These are phyloP conservation scores for Botryobasidium botryosum DNA, from an alignment of 768 basidiomycete genomes.

Conservation along the genomic window DNA sequence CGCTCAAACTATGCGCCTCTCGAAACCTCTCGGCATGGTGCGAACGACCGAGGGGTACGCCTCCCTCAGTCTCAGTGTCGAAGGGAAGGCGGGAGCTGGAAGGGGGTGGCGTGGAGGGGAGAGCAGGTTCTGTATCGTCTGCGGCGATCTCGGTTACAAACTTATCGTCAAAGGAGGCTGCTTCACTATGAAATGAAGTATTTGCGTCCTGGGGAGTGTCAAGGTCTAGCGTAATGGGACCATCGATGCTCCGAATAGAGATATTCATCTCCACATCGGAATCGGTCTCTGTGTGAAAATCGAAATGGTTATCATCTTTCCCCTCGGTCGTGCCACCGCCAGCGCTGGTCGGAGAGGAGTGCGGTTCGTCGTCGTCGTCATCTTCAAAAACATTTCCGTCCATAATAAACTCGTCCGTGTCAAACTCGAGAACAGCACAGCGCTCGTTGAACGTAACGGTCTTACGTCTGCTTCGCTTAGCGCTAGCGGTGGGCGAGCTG, in stretches of 20 bases:
- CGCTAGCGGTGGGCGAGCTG: slow-evolving; percentile 5
- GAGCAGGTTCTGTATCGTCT: too few species aligned
- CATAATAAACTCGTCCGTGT: slow-evolving; percentile 27
- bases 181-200: not conserved
- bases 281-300: too few species aligned
- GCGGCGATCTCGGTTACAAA: too few species aligned
- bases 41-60: slow-evolving; percentile 43
- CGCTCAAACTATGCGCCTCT: too few species aligned
- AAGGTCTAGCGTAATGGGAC: too few species aligned
- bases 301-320: too few species aligned
- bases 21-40: slow-evolving; percentile 38
- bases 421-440: slow-evolving; percentile 71
- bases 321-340: not conserved
- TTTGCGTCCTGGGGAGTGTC: slow-evolving; percentile 26
- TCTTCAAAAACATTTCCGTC: not conserved
- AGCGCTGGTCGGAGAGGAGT: too few species aligned
- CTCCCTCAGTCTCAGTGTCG: slow-evolving; percentile 28
- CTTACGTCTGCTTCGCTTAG: slow-evolving; percentile 31
- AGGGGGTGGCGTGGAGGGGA: slow-evolving; percentile 1
- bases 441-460: slow-evolving; percentile 66
- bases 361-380: slow-evolving; percentile 16
- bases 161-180: slow-evolving; percentile 1
- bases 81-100: not conserved
- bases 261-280: too few species aligned
- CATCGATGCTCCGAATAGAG: too few species aligned